Base-by-base conservation (phyloP, 1,139 yeast species). In the Eremothecium gossypii region DNA sequence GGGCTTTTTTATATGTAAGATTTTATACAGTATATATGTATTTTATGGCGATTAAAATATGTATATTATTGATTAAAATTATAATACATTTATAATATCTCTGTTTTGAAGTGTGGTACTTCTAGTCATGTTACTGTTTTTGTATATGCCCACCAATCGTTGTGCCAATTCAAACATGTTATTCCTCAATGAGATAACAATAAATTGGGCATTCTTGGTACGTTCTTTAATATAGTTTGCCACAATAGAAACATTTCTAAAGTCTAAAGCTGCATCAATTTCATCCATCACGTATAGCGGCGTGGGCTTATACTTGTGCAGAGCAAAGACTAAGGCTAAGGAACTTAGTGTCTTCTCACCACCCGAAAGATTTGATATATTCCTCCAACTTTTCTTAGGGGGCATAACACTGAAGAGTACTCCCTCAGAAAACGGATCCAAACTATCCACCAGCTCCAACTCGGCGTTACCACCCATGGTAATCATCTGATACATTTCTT, bases 381-480 rank as follows among this genome's bases (percentile, higher is more conserved):
- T 91, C 59, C 84, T 83, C 98, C 98, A 93, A 33, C 95, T 82
- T 62, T 93, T 93, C 67, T 87, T 91, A 0, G 99, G 99, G 1
- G 99, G 99, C 98, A 93, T 93, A 7, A 93, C 98, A 63, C 96
- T 84, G 63, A 93, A 93, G 38, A 87, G 68, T 38, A 93, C 89
- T 29, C 99, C 99, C 64, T 93, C 98, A 0, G 96, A 79, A 57
- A 93, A 93, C n/a, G 98, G 98, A 63, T 93, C 98, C 56, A 91
- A 73, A 51, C 95, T 82, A 60, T 93, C 98, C 14, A 89, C 97
- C 41, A 91, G 73, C 59, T 93, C 99, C 36, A 93, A 71, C 61
- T 93, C 98, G 0, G 99, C 99, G 67, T 89, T 93, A 33, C 99
- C 99, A 11, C 98, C 98, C 94, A 91, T 87, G 0, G 98, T 93